Conservation (phyloP, 495 filamentous ascomycete species). For the Endocarpon pusillum region DNA sequence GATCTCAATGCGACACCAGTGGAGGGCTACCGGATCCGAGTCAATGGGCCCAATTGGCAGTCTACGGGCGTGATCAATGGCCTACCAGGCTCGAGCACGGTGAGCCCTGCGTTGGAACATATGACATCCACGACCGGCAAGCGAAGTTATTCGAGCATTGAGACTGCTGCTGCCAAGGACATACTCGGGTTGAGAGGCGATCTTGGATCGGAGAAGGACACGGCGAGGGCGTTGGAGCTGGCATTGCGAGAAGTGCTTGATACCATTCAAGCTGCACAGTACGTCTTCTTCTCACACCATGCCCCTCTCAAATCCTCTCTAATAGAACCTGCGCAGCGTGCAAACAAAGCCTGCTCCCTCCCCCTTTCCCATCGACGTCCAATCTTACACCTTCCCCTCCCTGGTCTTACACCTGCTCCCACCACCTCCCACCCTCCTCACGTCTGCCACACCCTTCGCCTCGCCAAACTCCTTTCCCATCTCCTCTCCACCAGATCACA, state of each 20-base stretch:
- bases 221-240: slow-evolving; percentile 60
- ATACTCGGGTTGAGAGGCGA: slow-evolving; percentile 39
- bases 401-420: slow-evolving; percentile 66
- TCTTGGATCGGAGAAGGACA: slow-evolving; percentile 47
- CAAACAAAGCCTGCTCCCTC: slow-evolving; percentile 25
- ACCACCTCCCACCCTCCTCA: slow-evolving; percentile 58
- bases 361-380: slow-evolving; percentile 73
- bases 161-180: slow-evolving; percentile 27
- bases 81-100: slow-evolving; percentile 28
- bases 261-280: slow-evolving; percentile 70
- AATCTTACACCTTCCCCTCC: slow-evolving; percentile 62
- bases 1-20: slow-evolving; percentile 14
- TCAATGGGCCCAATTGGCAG: slow-evolving; percentile 57
- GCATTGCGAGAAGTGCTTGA: slow-evolving; percentile 66
- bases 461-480: slow-evolving; percentile 59
- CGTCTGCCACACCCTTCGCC: slow-evolving; percentile 48
- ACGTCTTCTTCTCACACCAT: slow-evolving; percentile 18
- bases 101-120: slow-evolving; percentile 11
- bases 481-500: slow-evolving; percentile 42
- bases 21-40: slow-evolving; percentile 30
- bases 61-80: slow-evolving; percentile 69
- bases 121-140: slow-evolving; percentile 9
- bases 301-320: slow-evolving; percentile 3
- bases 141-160: slow-evolving; percentile 19
- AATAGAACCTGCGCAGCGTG: slow-evolving; percentile 10